Conservation (phyloP, 2,329 filamentous ascomycete species). For the Truncatella angustata region DNA sequence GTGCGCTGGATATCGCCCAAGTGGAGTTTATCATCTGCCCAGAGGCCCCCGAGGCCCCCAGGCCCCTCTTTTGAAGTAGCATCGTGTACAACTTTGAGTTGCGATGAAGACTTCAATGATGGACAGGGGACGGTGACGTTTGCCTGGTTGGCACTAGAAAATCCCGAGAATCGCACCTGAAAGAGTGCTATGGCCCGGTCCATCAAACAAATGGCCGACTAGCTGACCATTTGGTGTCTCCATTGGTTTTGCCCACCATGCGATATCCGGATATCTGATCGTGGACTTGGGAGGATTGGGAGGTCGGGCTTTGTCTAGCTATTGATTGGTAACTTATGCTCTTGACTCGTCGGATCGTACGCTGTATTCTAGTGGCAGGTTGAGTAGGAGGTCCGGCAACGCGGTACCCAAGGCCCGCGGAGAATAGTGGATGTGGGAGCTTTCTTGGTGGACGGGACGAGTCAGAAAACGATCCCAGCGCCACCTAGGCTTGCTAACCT, state of each 20-base stretch:
- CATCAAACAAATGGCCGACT: background rate
- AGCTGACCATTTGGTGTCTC: background rate
- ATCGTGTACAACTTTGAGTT: too few relatives aligned
- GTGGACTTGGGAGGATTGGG: background rate
- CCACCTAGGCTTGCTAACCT: background rate
- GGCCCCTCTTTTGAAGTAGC: too few relatives aligned
- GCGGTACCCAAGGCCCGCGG: background rate
- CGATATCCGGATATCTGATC: background rate
- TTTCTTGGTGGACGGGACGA: background rate
- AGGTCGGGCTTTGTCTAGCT: background rate
- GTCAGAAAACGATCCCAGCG: constrained; percentile 3
- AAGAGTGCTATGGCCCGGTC: background rate
- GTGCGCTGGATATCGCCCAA: background rate
- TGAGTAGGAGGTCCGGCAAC: too few relatives aligned
- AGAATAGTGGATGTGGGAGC: background rate
- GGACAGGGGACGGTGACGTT: constrained; percentile 4
- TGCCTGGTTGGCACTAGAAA: constrained; percentile 1
- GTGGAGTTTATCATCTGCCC: too few relatives aligned
- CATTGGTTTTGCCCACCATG: background rate
- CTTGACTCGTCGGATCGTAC: background rate
- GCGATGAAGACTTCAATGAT: background rate
- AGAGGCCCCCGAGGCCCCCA: too few relatives aligned
- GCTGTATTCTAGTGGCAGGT: background rate
- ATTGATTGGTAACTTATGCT: background rate
- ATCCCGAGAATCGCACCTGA: background rate